Evolutionary conservation across 768 basidiomycete species (phyloP).

Genomic region (Tephrocybe rancida): DNA sequence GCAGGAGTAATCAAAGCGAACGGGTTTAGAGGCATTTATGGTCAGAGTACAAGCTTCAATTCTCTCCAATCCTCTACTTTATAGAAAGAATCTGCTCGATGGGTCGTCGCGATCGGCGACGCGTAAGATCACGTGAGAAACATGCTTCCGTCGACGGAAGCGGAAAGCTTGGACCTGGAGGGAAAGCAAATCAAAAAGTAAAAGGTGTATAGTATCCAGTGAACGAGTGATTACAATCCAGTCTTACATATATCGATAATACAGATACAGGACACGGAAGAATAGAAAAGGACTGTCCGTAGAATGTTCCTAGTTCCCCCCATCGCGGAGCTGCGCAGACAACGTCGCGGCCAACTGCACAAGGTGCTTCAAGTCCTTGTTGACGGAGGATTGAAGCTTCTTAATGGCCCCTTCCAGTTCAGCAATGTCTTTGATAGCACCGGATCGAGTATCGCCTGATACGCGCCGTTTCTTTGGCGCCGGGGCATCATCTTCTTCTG

Average conservation of each 20-base stretch:
- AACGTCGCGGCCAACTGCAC: slow-evolving; percentile 28
- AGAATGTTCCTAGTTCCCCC: slow-evolving; percentile 21
- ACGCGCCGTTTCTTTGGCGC: slow-evolving; percentile 30
- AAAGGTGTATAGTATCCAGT: slow-evolving; percentile 1
- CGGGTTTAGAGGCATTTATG: slow-evolving; percentile 29
- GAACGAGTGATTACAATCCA: slow-evolving; percentile 14
- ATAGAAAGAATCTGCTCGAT: no score
- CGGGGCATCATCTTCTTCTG: slow-evolving; percentile 32
- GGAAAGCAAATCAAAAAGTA: background rate
- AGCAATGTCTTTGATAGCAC: slow-evolving; percentile 32
- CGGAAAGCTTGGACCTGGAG: background rate
- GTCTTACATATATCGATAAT: slow-evolving; percentile 10
- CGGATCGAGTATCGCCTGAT: slow-evolving; percentile 26
- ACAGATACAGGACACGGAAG: slow-evolving; percentile 10
- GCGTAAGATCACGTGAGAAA: slow-evolving; percentile 13
- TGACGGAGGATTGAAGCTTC: slow-evolving; percentile 32
- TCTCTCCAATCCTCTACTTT: background rate
- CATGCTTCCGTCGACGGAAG: slow-evolving; percentile 1
- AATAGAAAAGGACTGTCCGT: background rate
- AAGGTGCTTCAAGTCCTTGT: slow-evolving; percentile 38
- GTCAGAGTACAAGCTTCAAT: background rate
- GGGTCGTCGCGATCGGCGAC: slow-evolving; percentile 10
- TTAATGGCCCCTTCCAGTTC: slow-evolving; percentile 38
- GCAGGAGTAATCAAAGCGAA: slow-evolving; percentile 59
- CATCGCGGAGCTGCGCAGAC: slow-evolving; percentile 32